Conservation (phyloP, 1,284 basidiomycete species). For the Austroboletus novae-zelandiae region DNA sequence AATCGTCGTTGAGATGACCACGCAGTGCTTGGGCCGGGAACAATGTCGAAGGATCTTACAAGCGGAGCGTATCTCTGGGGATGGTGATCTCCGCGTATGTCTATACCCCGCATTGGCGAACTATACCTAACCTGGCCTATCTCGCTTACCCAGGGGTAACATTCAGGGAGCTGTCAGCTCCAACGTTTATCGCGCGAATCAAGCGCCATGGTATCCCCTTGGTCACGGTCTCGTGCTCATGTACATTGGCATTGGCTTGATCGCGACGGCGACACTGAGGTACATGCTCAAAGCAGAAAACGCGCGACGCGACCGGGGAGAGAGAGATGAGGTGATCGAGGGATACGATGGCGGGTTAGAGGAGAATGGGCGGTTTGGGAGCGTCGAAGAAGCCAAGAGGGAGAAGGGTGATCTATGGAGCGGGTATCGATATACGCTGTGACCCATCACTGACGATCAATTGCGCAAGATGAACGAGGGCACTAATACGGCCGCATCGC, state of each 20-base stretch:
- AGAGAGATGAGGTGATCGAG: conserved; percentile 66
- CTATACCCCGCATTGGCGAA: too few species aligned
- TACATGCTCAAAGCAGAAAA: conserved; percentile 60
- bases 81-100: conserved; percentile 67
- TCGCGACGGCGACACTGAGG: conserved; percentile 47
- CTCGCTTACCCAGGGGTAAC: conserved; percentile 41
- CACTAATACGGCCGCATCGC: neutral
- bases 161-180: conserved; percentile 70
- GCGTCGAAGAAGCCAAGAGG: conserved; percentile 49
- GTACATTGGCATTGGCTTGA: conserved; percentile 65
- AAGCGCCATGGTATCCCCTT: conserved; percentile 68
- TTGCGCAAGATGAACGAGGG: neutral
- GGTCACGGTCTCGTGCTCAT: conserved; percentile 67
- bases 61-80: conserved; percentile 68
- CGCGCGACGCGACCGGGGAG: conserved; percentile 56
- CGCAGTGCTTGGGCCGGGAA: conserved; percentile 67
- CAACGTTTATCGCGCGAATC: conserved; percentile 65
- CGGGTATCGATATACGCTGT: conserved; percentile 51
- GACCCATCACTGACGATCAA: neutral
- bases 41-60: conserved; percentile 74
- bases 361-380: conserved; percentile 47
- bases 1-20: neutral
- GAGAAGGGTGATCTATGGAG: conserved; percentile 62
- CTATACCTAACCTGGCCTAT: neutral
- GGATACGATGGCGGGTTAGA: conserved; percentile 41